Conservation (phyloP, 2,329 filamentous ascomycete species). For the Endoconidiophora laricicola region DNA sequence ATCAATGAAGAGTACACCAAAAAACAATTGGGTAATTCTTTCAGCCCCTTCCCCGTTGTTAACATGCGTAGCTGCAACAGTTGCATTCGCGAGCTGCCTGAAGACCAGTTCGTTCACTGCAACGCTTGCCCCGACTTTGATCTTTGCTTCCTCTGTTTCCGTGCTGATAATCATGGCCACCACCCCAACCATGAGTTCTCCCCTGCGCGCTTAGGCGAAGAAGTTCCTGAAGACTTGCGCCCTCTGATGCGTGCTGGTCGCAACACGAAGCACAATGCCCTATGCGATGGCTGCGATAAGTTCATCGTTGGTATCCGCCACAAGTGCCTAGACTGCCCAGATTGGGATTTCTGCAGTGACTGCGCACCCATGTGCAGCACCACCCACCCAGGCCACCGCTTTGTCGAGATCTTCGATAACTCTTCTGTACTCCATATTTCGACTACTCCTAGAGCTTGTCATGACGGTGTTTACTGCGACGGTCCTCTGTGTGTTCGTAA, state of each 20-base stretch:
- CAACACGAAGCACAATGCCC: slow-evolving; percentile 65
- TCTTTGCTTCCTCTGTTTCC: slow-evolving; percentile 71
- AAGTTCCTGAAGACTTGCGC: slow-evolving; percentile 43
- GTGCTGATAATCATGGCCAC: slow-evolving; percentile 65
- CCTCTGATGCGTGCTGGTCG: slow-evolving; percentile 63
- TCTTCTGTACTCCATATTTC: slow-evolving; percentile 38
- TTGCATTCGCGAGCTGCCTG: slow-evolving; percentile 43
- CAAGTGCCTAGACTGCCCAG: slow-evolving; percentile 93
- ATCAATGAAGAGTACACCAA: neutral
- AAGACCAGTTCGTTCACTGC: slow-evolving; percentile 75
- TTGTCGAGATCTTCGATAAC: slow-evolving; percentile 46
- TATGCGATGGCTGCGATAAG: slow-evolving; percentile 87
- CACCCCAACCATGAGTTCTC: slow-evolving; percentile 74
- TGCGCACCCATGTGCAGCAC: slow-evolving; percentile 52
- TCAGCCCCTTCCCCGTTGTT: slow-evolving; percentile 1
- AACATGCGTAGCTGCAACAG: slow-evolving; percentile 52
- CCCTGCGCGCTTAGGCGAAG: slow-evolving; percentile 46
- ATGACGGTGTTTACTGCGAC: slow-evolving; percentile 85
- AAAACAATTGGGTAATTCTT: neutral
- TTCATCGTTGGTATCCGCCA: slow-evolving; percentile 71
- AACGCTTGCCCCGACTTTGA: slow-evolving; percentile 76
- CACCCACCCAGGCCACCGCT: slow-evolving; percentile 70
- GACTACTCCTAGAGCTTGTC: slow-evolving; percentile 35
- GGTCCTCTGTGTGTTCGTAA: slow-evolving; percentile 61
- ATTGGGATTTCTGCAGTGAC: slow-evolving; percentile 83